Percentiles rank a stretch among this genome's conserved stretches.
Evolutionary conservation across 176 grass and related monocot genomes (phyloP).

Genomic region (Raddia distichophylla): DNA sequence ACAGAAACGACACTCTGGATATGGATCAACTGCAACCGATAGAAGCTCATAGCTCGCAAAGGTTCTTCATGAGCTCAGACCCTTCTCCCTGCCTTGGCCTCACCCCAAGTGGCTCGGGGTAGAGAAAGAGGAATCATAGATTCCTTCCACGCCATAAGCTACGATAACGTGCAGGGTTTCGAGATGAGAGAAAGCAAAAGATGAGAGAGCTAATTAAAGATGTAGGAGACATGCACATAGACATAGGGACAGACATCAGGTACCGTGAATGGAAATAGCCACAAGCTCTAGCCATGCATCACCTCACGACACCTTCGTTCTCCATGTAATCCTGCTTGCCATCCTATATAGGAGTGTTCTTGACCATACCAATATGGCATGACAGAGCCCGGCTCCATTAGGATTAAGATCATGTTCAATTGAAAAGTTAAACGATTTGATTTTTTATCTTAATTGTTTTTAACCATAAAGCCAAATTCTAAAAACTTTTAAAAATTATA

Average conservation of each 20-base stretch:
- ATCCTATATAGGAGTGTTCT: not conserved
- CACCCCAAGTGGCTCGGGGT: conserved; percentile 22
- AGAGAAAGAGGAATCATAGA: not conserved
- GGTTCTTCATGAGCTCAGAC: not conserved
- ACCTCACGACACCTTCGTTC: no score
- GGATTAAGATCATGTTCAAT: not conserved
- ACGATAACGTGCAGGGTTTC: conserved; percentile 37
- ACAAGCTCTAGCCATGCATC: not conserved
- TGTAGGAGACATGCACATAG: conserved; percentile 6
- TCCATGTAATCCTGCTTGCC: not conserved
- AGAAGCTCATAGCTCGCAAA: not conserved
- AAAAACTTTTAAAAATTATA: no score
- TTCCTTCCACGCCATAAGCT: conserved; percentile 41
- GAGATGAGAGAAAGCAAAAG: conserved; percentile 54
- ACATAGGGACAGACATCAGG: conserved; percentile 13
- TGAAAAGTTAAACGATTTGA: no score
- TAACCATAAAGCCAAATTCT: no score
- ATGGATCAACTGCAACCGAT: not conserved
- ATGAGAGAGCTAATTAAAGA: not conserved
- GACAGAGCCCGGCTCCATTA: not conserved
- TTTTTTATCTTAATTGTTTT: no score
- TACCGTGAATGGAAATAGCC: not conserved
- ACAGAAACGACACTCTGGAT: not conserved
- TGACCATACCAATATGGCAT: not conserved
- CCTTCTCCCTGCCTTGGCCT: not conserved